Evolutionary conservation across 2,329 filamentous ascomycete genomes (phyloP), one percentile per base, ranked within the genome.

Genomic region (Phaeosphaeria sp.): DNA sequence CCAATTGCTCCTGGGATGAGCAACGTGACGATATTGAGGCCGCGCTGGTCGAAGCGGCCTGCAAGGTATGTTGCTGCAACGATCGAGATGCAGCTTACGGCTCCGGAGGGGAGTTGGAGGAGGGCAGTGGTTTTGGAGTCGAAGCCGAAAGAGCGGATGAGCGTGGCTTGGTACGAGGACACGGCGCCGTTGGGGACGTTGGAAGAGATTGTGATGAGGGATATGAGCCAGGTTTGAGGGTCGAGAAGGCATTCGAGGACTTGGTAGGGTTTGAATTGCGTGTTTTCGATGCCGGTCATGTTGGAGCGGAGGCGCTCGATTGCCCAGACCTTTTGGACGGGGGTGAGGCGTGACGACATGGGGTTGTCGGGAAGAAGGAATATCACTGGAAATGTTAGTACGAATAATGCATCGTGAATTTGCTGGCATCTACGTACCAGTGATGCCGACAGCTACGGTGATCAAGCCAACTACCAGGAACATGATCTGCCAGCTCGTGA

Each of bases 401-500:
- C 44, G 36, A 9, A 21, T 23, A n/a, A n/a, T n/a, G n/a, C n/a
- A n/a, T n/a, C n/a, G n/a, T n/a, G n/a, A n/a, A n/a, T n/a, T n/a
- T n/a, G n/a, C n/a, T n/a, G n/a, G n/a, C n/a, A n/a, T n/a, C 17
- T 46, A 44, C 23, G 46, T 44, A 63, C 62, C 62, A 10, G 54
- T 47, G 2, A 79, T 63, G 0, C 78, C 78, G 20, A 66, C 58
- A 3, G 66, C 48, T 4, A 72, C 60, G 4, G 76, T 79, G n/a
- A 76, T 54, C 0, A 69, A 50, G 2, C 78, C 77, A 17, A 79
- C 86, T n/a, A 90, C 83, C 18, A 90, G 75, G 68, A 90, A 90
- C 64, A 89, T 86, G 64, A 87, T 89, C 65, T 84, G 85, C 87
- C 87, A 90, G 0, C 83, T 84, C 0, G 83, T 79, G 20, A 90